Evolutionary conservation across 78 protist genomes (phyloP).

Genomic region (Cavenderia fasciculata): DNA sequence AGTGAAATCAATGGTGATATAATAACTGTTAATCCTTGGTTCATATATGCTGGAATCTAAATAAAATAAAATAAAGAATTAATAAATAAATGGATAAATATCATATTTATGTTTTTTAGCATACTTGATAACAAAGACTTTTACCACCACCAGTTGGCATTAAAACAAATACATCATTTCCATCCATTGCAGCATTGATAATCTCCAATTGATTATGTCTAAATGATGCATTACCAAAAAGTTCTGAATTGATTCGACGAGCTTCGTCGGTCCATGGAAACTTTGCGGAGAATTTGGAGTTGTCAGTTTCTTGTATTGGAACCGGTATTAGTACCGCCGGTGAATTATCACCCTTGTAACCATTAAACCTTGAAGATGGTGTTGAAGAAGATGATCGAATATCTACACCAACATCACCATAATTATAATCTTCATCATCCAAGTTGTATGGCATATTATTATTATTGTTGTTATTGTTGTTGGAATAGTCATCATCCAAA

Average conservation of each 20-base stretch:
- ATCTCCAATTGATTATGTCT: slow-evolving; percentile 88
- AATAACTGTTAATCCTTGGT: slow-evolving; percentile 41
- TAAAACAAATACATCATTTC: slow-evolving; percentile 92
- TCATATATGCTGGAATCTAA: slow-evolving; percentile 24
- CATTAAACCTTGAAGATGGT: neutral
- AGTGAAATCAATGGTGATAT: slow-evolving; percentile 98
- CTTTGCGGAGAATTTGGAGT: neutral
- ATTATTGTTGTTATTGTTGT: neutral
- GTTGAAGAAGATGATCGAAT: neutral
- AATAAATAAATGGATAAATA: too few species aligned
- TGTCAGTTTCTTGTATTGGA: neutral
- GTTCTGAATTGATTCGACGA: neutral
- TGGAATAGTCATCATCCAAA: neutral
- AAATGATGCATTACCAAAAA: slow-evolving; percentile 75
- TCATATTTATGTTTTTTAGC: too few species aligned
- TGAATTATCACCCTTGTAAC: too few species aligned
- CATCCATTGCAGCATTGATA: slow-evolving; percentile 89
- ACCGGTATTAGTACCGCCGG: neutral
- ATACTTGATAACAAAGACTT: slow-evolving; percentile 94
- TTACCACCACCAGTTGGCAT: slow-evolving; percentile 99
- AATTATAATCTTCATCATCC: neutral
- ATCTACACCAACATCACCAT: neutral
- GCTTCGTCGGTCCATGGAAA: slow-evolving; percentile 57
- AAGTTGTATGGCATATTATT: too few species aligned
- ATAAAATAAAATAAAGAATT: too few species aligned